Conservation (phyloP, 164 flowering plant genomes). For the Vitis labrusca region DNA sequence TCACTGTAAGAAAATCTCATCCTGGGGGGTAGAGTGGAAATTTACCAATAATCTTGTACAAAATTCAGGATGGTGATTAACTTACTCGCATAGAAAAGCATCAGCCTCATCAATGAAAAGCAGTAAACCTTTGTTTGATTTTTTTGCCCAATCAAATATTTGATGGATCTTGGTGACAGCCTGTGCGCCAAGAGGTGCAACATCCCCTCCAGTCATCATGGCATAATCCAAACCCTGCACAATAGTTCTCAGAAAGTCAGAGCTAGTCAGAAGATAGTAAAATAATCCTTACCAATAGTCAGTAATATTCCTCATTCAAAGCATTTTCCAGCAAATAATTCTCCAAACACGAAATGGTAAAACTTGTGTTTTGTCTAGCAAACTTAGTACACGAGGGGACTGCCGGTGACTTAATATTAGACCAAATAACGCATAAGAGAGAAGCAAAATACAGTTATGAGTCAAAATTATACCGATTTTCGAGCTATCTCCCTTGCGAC, state of each 20-base stretch:
- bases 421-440: background rate
- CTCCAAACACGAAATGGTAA: no score
- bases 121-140: conserved; percentile 73
- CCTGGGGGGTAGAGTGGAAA: no score
- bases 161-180: conserved; percentile 95
- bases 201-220: conserved; percentile 99
- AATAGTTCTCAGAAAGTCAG: background rate
- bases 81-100: conserved; percentile 97
- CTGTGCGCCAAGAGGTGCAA: conserved; percentile 86
- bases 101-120: conserved; percentile 95
- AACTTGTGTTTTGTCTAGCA: no score
- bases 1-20: no score
- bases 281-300: background rate
- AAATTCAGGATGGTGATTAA: conserved; percentile 8
- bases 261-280: background rate
- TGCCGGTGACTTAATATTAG: no score
- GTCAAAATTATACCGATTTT: conserved; percentile 63
- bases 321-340: no score
- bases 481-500: conserved; percentile 94
- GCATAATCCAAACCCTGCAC: conserved; percentile 94
- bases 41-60: background rate
- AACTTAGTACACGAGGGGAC: no score
- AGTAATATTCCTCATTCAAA: background rate
- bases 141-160: conserved; percentile 93
- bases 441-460: conserved; percentile 1